These are phyloP conservation scores for Kalmusia sp. DNA, from an alignment of 2,329 filamentous ascomycete genomes.

Conservation along the genomic window DNA sequence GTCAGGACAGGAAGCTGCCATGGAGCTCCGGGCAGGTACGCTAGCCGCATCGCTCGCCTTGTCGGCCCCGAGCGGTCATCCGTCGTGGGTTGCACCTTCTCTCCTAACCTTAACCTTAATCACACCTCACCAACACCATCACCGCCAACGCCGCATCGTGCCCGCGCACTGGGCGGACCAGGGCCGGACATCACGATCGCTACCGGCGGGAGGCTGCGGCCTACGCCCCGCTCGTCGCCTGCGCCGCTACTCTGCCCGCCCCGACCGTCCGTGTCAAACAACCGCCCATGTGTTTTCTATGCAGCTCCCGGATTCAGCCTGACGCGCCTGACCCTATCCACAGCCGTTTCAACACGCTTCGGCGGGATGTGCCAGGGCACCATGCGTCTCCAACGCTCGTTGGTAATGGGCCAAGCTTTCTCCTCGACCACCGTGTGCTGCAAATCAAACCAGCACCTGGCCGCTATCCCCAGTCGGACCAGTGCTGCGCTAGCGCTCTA, in stretches of 20 bases:
- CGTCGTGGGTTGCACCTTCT: constrained; percentile 6
- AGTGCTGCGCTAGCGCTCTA: constrained; percentile 4
- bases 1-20: neutral
- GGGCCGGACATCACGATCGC: neutral
- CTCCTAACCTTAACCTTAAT: constrained; percentile 17
- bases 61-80: neutral
- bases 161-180: neutral
- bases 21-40: neutral
- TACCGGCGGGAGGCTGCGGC: constrained; percentile 1
- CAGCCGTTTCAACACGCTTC: constrained; percentile 6
- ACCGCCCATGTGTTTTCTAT: neutral
- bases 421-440: neutral
- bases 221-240: constrained; percentile 1
- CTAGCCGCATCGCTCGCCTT: neutral
- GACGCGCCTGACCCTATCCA: constrained; percentile 1
- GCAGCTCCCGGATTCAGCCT: constrained; percentile 10
- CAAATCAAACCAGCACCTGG: neutral
- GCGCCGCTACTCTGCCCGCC: neutral
- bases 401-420: constrained; percentile 7
- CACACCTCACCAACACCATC: constrained; percentile 12
- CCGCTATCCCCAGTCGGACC: constrained; percentile 1
- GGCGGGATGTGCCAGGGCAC: constrained; percentile 1
- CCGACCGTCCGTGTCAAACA: neutral
- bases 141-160: constrained; percentile 1
- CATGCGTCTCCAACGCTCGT: neutral